Evolutionary conservation across 2,329 filamentous ascomycete species (phyloP), one percentile per base, ranked within the genome.

Genomic region (Colletotrichum liriopes): DNA sequence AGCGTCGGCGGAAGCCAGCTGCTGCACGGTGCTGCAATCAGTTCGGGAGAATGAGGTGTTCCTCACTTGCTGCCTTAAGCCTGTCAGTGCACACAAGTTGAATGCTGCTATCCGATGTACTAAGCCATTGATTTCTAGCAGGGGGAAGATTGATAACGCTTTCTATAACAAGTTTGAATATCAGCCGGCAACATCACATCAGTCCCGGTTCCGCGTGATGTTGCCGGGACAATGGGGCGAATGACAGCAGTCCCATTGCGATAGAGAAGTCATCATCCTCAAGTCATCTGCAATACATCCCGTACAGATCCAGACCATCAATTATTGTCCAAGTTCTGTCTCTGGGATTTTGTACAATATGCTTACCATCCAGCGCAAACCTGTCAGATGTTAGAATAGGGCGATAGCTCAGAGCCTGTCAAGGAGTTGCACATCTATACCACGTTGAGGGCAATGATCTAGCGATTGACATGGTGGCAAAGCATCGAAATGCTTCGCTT

Each of bases 1-100:
- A 51, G 32, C 16, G 16, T 23, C 6, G 5, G 18, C 52, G 37
- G 69, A 26, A n/a, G 18, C 29, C 29, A 60, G 4, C 54, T 47
- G 43, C 67, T 72, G 66, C 70, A 71, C 45, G 54, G 71, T 71
- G 45, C 45, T 59, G 54, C 70, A 72, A 71, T 72, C 52, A 56
- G 4, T 62, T 67, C 12, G 26, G 26, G 23, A 49, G 29, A 32
- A 6, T 52, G 12, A 58, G 58, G 52, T 63, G 14, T 29, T 20
- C 41, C 26, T 23, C n/a, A 14, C 29, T 52, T 37, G 6, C 43
- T 37, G 29, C 43, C 20, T 49, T 20, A 35, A 32, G 29, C 29
- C 43, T 49, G 20, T 2, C 20, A 14, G 14, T 49, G 20, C 43
- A 61, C 43, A 61, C 29, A 35, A 8, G 6, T 23, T 37, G 12